phyloP scores from a whole-genome alignment of 139 green algal species.

The Pycnococcus provasolii region DNA sequence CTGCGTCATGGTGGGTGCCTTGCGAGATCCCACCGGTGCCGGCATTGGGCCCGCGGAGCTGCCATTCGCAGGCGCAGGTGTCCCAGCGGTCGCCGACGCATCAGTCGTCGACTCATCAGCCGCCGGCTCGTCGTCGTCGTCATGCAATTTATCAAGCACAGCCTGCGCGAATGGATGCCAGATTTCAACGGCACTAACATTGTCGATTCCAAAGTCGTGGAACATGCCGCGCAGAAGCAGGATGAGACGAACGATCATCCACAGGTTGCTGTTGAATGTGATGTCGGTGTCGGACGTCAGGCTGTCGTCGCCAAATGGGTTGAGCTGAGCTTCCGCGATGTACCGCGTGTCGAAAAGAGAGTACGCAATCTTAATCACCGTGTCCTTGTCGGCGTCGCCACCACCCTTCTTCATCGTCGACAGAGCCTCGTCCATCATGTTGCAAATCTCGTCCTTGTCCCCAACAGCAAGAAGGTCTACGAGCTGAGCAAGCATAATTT shows the following conservation, averaged over 20 bases:
- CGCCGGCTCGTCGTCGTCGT: too few relatives aligned
- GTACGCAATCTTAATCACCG: conserved; percentile 21
- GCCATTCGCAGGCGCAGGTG: too few relatives aligned
- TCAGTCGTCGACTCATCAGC: too few relatives aligned
- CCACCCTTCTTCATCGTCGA: neutral
- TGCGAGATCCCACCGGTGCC: too few relatives aligned
- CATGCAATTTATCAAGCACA: neutral
- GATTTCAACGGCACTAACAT: neutral
- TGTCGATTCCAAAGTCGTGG: neutral
- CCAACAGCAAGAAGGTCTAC: conserved; percentile 20
- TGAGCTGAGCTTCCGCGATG: neutral
- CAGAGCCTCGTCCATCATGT: neutral
- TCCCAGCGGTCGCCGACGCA: too few relatives aligned
- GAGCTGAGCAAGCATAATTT: conserved; percentile 14
- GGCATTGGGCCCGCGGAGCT: too few relatives aligned
- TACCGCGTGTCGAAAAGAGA: conserved; percentile 29
- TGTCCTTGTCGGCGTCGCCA: neutral
- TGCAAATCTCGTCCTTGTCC: conserved; percentile 13
- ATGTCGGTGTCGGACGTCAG: neutral
- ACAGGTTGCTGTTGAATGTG: neutral
- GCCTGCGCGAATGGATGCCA: neutral
- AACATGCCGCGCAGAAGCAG: neutral
- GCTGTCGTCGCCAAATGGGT: neutral
- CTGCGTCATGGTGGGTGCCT: too few relatives aligned
- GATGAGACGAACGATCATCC: neutral